Conservation (phyloP, 345 rosid genomes). For the Psidium friedrichsthalianum region DNA sequence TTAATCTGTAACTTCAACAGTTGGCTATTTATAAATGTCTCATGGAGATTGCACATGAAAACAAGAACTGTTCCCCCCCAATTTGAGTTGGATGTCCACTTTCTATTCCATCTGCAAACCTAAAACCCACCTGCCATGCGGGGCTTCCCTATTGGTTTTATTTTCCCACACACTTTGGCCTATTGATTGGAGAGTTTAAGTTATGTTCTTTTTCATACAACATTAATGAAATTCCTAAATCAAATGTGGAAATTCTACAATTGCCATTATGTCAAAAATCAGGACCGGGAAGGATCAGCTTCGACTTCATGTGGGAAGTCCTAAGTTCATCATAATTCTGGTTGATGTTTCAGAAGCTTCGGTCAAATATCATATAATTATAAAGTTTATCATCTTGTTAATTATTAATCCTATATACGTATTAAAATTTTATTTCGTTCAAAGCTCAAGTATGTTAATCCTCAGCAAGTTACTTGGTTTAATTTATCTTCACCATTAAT, state of each 20-base stretch:
- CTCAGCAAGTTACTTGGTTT: background rate
- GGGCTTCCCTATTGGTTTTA: background rate
- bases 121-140: background rate
- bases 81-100: background rate
- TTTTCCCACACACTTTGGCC: background rate
- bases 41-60: background rate
- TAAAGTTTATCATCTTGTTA: background rate
- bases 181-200: background rate
- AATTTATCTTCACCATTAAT: background rate
- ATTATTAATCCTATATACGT: background rate
- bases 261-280: background rate
- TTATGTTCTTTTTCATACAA: background rate
- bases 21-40: background rate
- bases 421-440: background rate
- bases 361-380: background rate
- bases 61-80: background rate
- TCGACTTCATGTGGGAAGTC: background rate
- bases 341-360: background rate
- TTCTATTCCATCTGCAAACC: background rate
- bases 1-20: background rate
- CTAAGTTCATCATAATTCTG: background rate
- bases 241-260: background rate
- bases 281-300: background rate
- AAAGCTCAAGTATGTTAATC: background rate
- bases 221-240: background rate